phyloP scores from a whole-genome alignment of 2,329 filamentous ascomycete genomes.

The Colletotrichum lentis region DNA sequence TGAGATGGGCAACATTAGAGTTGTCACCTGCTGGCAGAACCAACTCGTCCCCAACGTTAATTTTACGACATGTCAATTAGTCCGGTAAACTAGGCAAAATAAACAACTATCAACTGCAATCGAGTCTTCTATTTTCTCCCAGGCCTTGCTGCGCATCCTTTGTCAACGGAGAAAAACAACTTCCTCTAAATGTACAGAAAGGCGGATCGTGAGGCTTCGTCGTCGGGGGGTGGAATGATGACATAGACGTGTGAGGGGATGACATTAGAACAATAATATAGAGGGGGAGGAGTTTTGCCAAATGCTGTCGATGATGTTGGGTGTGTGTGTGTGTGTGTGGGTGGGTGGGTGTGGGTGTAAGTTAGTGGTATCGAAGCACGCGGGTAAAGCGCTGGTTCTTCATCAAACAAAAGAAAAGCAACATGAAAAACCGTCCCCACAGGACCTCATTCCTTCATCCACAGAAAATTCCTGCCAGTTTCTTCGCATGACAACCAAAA shows the following conservation, averaged over 20 bases:
- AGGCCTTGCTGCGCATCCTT: conserved; percentile 37
- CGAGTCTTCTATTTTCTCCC: conserved; percentile 39
- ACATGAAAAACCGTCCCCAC: conserved; percentile 16
- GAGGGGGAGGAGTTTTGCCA: conserved; percentile 28
- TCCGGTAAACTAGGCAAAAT: background rate
- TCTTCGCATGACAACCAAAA: conserved; percentile 17
- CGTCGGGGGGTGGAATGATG: background rate
- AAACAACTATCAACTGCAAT: too few relatives aligned
- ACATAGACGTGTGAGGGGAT: conserved; percentile 8
- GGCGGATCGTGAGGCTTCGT: conserved; percentile 30
- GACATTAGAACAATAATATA: conserved; percentile 40
- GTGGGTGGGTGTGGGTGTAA: conserved; percentile 4
- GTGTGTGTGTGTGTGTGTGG: background rate
- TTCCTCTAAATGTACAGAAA: conserved; percentile 39
- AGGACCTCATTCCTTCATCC: conserved; percentile 14
- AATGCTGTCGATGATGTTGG: conserved; percentile 24
- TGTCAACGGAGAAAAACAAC: conserved; percentile 30
- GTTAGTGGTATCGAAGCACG: conserved; percentile 31
- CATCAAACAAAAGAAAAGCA: conserved; percentile 16
- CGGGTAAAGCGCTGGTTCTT: conserved; percentile 15
- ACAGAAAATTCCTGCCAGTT: conserved; percentile 10
- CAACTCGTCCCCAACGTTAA: background rate
- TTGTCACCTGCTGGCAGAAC: conserved; percentile 18
- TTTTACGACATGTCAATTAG: background rate
- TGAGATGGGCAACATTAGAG: background rate